Conservation (phyloP, 176 grass and related monocot species). For the Elymus sibiricus region DNA sequence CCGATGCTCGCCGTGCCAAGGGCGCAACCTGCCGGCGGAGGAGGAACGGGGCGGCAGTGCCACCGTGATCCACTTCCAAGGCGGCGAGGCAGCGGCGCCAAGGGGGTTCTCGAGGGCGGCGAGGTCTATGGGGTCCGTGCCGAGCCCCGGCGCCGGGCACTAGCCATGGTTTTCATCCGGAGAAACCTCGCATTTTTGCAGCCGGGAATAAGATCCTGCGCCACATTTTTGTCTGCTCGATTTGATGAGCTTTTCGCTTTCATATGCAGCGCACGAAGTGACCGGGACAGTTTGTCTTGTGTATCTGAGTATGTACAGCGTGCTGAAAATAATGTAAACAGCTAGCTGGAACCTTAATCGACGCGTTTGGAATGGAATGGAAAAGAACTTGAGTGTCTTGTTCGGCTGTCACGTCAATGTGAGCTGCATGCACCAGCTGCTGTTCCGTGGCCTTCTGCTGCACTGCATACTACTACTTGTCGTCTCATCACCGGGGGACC, state of each 20-base stretch:
- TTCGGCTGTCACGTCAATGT: neutral
- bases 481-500: too few species aligned
- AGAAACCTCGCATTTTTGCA: too few species aligned
- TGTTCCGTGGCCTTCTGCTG: too few species aligned
- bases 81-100: neutral
- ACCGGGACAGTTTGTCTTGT: neutral
- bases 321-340: neutral
- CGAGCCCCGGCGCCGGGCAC: slow-evolving; percentile 58
- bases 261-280: neutral
- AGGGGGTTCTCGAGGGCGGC: neutral
- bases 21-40: slow-evolving; percentile 8
- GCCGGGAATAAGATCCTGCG: too few species aligned
- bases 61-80: neutral
- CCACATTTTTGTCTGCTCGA: too few species aligned
- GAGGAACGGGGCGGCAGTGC: neutral
- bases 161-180: neutral
- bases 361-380: neutral
- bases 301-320: neutral
- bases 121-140: slow-evolving; percentile 49
- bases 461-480: too few species aligned
- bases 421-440: neutral
- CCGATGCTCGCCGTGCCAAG: slow-evolving; percentile 15
- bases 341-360: neutral
- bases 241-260: neutral
- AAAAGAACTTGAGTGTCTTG: neutral